phyloP scores from a whole-genome alignment of 2,329 filamentous ascomycete genomes.

The Cladosporium sp. region DNA sequence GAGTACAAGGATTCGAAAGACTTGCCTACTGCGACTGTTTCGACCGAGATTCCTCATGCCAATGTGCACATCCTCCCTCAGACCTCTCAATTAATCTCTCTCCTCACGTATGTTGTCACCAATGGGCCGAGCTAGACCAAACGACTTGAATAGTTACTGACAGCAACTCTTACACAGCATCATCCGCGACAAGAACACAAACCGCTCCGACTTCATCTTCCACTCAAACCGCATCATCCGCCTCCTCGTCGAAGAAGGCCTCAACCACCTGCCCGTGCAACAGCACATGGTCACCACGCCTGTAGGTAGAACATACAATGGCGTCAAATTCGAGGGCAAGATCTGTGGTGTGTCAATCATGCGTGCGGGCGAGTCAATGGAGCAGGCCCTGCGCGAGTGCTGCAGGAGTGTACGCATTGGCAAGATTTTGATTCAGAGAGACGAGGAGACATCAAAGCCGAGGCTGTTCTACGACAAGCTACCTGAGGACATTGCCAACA shows the following conservation, averaged over 20 bases:
- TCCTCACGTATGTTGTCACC: conserved; percentile 75
- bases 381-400: conserved; percentile 92
- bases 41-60: conserved; percentile 71
- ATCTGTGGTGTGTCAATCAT: conserved; percentile 99
- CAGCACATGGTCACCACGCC: conserved; percentile 87
- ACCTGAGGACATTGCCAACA: conserved; percentile 82
- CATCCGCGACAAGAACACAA: conserved; percentile 87
- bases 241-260: conserved; percentile 89
- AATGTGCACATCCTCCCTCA: conserved; percentile 89
- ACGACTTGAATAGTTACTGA: background rate
- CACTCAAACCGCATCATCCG: conserved; percentile 98
- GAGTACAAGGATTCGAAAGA: conserved; percentile 70
- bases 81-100: conserved; percentile 92
- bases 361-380: conserved; percentile 97
- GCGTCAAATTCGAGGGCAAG: conserved; percentile 93
- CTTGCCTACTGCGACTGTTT: conserved; percentile 71
- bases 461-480: conserved; percentile 98
- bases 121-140: background rate
- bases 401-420: conserved; percentile 97
- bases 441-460: conserved; percentile 88
- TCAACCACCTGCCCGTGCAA: conserved; percentile 92
- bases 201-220: conserved; percentile 96
- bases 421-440: conserved; percentile 95
- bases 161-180: conserved; percentile 57
- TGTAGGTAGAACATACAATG: conserved; percentile 80